Base-by-base conservation (phyloP, 305 asterid genomes). In the Solanum hybrid region DNA sequence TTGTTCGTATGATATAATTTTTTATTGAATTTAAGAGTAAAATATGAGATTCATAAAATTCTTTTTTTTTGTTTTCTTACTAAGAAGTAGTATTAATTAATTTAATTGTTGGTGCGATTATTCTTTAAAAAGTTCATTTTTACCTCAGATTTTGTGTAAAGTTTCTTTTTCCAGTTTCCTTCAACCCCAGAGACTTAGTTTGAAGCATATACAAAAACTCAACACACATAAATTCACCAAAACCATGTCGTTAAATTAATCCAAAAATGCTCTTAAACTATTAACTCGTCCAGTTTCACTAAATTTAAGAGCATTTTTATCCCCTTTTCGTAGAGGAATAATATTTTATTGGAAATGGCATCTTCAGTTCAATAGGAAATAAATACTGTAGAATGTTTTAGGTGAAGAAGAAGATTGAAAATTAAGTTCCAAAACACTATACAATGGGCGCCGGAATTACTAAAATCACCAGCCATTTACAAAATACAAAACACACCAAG, bases 391-490 rank as follows among this genome's bases (percentile, higher is more conserved):
- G 51, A 40, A 42, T 42, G 56, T 12, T 42, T 42, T 42, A 42
- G 56, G 56, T 42, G 56, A 42, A 42, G 56, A 42, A 42, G 56
- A 42, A 42, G 14, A 12, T 7, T 13, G 20, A 42, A 35, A 88
- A 89, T 46, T 89, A 88, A 78, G 11, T 79, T 36, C 35, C 46
- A 91, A 71, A 38, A 85, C 35, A 79, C 90, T 91, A 78, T 89
- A 88, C 89, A 89, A 31, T 75, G 7, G 36, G 29, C 7, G 38
- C 40, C 32, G 69, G 90, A 89, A 51, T 60, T 38, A 80, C 22
- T 16, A 32, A 60, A 82, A 35, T 76, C 86, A 82, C 38, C n/a
- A 86, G 88, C 38, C 37, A 81, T 81, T 35, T 42, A 81, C 87
- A 81, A 81, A 81, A 27, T 17, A 81, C 72, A 81, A 26, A 11